Base-by-base conservation (phyloP, 345 rosid genomes). In the Hibiscus trionum region DNA sequence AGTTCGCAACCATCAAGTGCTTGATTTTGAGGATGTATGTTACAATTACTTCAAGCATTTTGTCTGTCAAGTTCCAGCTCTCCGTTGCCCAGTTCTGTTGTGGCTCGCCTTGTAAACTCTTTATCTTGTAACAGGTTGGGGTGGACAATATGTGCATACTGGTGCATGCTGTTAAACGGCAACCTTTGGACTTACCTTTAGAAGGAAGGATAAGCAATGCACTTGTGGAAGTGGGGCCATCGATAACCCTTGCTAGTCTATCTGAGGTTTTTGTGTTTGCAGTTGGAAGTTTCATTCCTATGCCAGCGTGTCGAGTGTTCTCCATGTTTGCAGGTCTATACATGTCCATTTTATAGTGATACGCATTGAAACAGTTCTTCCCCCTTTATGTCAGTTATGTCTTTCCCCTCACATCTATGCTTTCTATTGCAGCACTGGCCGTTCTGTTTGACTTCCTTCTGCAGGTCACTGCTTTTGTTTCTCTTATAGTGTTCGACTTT, bases 271-370 rank as follows among this genome's bases (percentile, higher is more conserved):
- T 90, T 79, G 98, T 96, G 69, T 94, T 94, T 86, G 97, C 98
- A 44, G 97, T 90, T 79, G 98, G 97, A 76, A 90, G 88, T 82
- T 94, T 88, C 75, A 90, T 90, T 29, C 93, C 93, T 42, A 94
- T 94, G 98, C 98, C 98, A 47, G 98, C 98, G 37, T 93, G 96
- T 76, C 90, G 96, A 77, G 92, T 94, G 5, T 94, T 94, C 84
- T 94, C 98, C 76, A 90, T 94, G 97, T 94, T 94, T 81, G 98
- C 98, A 78, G 97, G 98, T 94, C 4, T 52, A 26, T 50, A 72
- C 26, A 44, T 26, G 33, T 35, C 50, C 33, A 39, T 73, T 71
- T 69, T 31, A 16, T 49, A 29, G 73, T 29, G 59, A 24, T 44
- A 39, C 7, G 4, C n/a, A 8, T 26, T 7, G 42, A 27, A 27